Percentiles rank a stretch among this genome's conserved stretches.
phyloP scores from a whole-genome alignment of 768 basidiomycete genomes.

The Naganishia antarctica region DNA sequence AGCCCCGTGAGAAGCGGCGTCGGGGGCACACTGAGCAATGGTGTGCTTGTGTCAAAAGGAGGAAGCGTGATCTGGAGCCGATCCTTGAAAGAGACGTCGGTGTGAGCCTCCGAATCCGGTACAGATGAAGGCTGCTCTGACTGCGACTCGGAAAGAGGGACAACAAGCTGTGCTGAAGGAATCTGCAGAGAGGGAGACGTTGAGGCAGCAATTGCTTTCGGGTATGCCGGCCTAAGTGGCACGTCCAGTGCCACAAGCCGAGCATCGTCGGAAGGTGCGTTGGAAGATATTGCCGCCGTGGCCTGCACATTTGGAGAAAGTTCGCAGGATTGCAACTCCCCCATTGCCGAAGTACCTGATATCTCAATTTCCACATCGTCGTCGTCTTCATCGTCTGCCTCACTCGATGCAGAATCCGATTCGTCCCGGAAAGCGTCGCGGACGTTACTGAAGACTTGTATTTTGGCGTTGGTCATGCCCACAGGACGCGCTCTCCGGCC shows the following conservation, averaged over 20 bases:
- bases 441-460: constrained; percentile 80
- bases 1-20: constrained; percentile 43
- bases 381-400: constrained; percentile 66
- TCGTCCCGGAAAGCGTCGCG: constrained; percentile 79
- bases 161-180: background rate
- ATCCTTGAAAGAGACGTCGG: constrained; percentile 46
- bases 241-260: too few species aligned
- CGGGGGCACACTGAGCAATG: constrained; percentile 47
- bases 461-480: constrained; percentile 77
- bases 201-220: background rate
- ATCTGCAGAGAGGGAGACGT: background rate
- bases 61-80: constrained; percentile 48
- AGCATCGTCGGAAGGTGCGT: too few species aligned
- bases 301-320: too few species aligned
- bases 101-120: constrained; percentile 36
- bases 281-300: too few species aligned
- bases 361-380: constrained; percentile 54
- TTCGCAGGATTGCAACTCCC: constrained; percentile 18
- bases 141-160: background rate
- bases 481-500: constrained; percentile 85
- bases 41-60: constrained; percentile 48
- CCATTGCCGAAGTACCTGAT: constrained; percentile 20
- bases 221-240: too few species aligned
- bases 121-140: constrained; percentile 27
- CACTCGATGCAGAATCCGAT: constrained; percentile 54